Percentiles rank a stretch among this genome's conserved stretches.
phyloP scores from a whole-genome alignment of 225 moss, liverwort and hornwort species.

The Physcomitrellopsis africana region DNA sequence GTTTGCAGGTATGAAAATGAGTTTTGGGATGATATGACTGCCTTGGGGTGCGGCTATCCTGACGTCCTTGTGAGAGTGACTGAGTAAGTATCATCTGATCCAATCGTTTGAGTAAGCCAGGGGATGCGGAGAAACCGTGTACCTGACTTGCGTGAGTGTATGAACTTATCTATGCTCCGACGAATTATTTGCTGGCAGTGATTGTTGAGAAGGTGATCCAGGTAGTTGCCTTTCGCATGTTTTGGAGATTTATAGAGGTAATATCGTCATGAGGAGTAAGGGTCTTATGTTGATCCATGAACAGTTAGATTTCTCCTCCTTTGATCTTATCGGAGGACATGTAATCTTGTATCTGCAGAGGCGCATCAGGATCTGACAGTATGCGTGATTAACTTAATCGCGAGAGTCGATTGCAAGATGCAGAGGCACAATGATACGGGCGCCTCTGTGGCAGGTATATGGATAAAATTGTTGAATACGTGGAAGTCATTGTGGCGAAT shows the following conservation, averaged over 20 bases:
- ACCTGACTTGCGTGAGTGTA: background rate
- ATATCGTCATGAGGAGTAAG: background rate
- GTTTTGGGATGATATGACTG: conserved; percentile 89
- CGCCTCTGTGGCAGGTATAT: conserved; percentile 65
- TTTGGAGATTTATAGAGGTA: background rate
- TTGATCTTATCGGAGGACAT: background rate
- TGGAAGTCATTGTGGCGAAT: conserved; percentile 61
- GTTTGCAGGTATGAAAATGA: conserved; percentile 80
- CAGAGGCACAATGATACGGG: conserved; percentile 15
- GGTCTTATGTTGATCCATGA: background rate
- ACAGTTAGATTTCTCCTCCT: background rate
- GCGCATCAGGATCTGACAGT: background rate
- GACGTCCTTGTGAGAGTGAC: conserved; percentile 82
- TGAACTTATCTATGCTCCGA: background rate
- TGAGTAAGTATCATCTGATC: conserved; percentile 61
- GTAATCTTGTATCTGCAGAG: background rate
- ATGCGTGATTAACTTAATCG: background rate
- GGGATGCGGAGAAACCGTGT: conserved; percentile 3
- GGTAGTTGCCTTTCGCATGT: too few relatives aligned
- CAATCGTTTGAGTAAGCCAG: conserved; percentile 8
- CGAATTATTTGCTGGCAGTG: too few relatives aligned
- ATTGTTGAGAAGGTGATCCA: too few relatives aligned
- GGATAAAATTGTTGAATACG: conserved; percentile 75
- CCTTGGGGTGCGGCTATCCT: conserved; percentile 71
- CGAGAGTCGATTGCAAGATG: conserved; percentile 13